A percentile compares a stretch with the other conserved stretches of the same genome.
phyloP scores from a whole-genome alignment of 192 early-diverging fungal species.

The Umbelopsis sp. region DNA sequence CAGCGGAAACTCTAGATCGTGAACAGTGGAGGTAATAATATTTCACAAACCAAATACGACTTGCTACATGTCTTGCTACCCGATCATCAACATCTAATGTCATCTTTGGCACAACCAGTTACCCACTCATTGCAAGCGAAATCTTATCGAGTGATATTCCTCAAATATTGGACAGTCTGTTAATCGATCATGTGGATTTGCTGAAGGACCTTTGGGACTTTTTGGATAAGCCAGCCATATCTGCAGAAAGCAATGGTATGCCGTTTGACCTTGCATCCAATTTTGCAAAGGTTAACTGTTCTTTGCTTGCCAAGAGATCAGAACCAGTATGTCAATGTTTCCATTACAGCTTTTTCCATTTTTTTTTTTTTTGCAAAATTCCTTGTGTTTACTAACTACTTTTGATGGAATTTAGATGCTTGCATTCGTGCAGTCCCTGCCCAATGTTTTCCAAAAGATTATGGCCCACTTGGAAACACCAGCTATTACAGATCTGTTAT shows the following conservation, averaged over 20 bases:
- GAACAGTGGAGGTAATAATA: constrained; percentile 64
- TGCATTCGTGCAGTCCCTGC: constrained; percentile 77
- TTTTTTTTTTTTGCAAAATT: too few species aligned
- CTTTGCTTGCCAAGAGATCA: constrained; percentile 84
- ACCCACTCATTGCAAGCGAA: constrained; percentile 80
- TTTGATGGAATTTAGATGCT: constrained; percentile 62
- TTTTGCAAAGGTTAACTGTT: constrained; percentile 86
- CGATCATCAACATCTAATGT: too few species aligned
- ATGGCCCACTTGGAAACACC: constrained; percentile 84
- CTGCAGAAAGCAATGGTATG: neutral
- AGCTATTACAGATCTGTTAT: constrained; percentile 86
- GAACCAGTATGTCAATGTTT: constrained; percentile 59
- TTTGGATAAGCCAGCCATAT: constrained; percentile 69
- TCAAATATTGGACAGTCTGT: constrained; percentile 68
- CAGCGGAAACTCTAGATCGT: constrained; percentile 78
- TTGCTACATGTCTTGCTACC: too few species aligned
- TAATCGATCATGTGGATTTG: constrained; percentile 69
- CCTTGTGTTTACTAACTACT: neutral
- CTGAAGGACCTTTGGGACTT: constrained; percentile 86
- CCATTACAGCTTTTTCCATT: neutral
- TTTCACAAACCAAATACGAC: neutral
- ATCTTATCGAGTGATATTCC: constrained; percentile 79
- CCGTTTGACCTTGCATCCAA: constrained; percentile 63
- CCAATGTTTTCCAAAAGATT: constrained; percentile 74
- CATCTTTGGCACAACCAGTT: constrained; percentile 46